Evolutionary conservation across 805 yeast genomes (phyloP), one percentile per base, ranked within the genome.

Genomic region (Suhomyces kilbournensis): DNA sequence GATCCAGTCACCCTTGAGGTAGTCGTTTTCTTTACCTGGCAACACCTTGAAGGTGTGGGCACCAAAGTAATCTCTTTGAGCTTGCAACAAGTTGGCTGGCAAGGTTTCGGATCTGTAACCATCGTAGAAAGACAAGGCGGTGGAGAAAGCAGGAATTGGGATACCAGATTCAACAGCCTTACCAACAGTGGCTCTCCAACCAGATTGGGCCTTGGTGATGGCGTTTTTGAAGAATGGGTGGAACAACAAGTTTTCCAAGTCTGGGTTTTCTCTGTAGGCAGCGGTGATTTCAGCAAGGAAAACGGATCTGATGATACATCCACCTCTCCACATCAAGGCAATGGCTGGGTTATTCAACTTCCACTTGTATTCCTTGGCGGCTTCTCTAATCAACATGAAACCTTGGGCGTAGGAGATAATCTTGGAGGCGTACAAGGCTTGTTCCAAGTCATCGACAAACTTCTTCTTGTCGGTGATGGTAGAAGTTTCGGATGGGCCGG

Each of bases 311-410:
- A 93, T 93, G 76, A 93, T 93, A 84, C 99, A 93, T 67, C 99
- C 99, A 81, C 99, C 99, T 84, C 99, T 87, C 99, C 99, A 93
- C 98, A 93, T 93, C 68, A 94, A 84, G 64, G 98, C 98, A 67
- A 94, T 94, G 55, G 96, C 94, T 65, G 98, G 97, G 85, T 90
- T 88, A 87, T 93, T 94, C 73, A 93, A 83, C 76, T 89, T 85
- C 99, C 99, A 93, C 69, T 86, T 86, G 83, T 90, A 93, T 75
- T 90, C 96, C 77, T 83, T 86, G 63, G 97, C 98, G 65, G 98
- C 98, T 78, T 93, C 97, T 76, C 96, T 90, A 79, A 93, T 91
- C 73, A 93, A 84, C 97, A 93, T 94, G 89, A 93, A 93, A 75
- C 99, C 99, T 82, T 93, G 99, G 64, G 98, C 96, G 75, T 93